phyloP scores from a whole-genome alignment of 495 filamentous ascomycete species.

The Lasiosphaeriaceae sp. region DNA sequence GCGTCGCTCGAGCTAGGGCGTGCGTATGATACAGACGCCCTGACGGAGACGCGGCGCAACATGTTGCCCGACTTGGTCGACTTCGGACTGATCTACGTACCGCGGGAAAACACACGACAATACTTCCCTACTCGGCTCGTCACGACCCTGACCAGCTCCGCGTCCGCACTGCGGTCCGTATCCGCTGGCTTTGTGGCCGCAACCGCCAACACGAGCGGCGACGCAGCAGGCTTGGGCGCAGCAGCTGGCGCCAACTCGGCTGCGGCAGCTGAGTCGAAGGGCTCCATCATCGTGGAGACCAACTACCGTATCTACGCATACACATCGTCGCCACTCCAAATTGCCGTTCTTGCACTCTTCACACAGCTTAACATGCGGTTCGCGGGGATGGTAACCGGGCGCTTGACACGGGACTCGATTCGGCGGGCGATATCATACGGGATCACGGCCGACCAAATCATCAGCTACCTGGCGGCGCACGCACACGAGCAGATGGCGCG shows the following conservation, averaged over 20 bases:
- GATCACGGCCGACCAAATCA: conserved; percentile 92
- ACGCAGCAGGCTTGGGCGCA: conserved; percentile 37
- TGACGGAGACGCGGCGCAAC: conserved; percentile 74
- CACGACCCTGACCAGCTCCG: conserved; percentile 82
- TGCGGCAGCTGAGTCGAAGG: conserved; percentile 40
- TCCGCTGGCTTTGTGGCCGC: conserved; percentile 49
- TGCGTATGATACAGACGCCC: conserved; percentile 74
- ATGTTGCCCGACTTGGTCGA: conserved; percentile 84
- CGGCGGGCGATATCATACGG: conserved; percentile 81
- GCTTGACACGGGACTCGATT: conserved; percentile 81
- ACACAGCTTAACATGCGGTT: conserved; percentile 79
- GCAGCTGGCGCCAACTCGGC: neutral
- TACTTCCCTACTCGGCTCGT: conserved; percentile 95
- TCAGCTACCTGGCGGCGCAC: conserved; percentile 80
- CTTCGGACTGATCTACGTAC: conserved; percentile 80
- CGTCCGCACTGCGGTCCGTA: conserved; percentile 65
- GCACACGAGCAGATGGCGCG: conserved; percentile 90
- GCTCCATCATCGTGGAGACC: conserved; percentile 96
- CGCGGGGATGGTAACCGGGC: conserved; percentile 85
- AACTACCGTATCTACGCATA: conserved; percentile 98
- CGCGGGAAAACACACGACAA: conserved; percentile 45
- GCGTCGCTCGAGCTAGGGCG: conserved; percentile 87
- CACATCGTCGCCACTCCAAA: conserved; percentile 86
- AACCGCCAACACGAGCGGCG: conserved; percentile 41
- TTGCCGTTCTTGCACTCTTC: conserved; percentile 90